Evolutionary conservation across 768 basidiomycete species (phyloP).

Genomic region (Leccinum uliginosum): DNA sequence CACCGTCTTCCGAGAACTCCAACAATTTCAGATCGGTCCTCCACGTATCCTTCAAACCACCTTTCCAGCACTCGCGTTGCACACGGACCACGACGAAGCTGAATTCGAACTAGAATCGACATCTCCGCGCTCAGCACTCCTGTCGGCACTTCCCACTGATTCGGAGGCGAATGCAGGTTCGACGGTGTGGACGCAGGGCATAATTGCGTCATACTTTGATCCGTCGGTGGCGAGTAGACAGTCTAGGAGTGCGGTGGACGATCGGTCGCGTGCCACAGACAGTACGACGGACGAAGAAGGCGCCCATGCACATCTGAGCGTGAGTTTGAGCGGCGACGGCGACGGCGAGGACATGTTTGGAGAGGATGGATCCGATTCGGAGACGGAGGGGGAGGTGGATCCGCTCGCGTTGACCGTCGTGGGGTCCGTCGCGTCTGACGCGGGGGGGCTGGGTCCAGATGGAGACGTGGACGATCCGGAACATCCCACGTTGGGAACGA

Average conservation of each 20-base stretch:
- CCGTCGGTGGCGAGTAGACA: slow-evolving; percentile 27
- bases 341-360: slow-evolving; percentile 10
- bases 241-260: slow-evolving; percentile 24
- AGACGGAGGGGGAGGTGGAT: slow-evolving; percentile 37
- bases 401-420: slow-evolving; percentile 23
- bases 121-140: slow-evolving; percentile 26
- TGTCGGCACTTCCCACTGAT: slow-evolving; percentile 24
- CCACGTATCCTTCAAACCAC: slow-evolving; percentile 23
- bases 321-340: background rate
- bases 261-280: slow-evolving; percentile 25
- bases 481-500: slow-evolving; percentile 65
- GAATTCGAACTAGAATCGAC: slow-evolving; percentile 18
- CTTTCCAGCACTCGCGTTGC: slow-evolving; percentile 8
- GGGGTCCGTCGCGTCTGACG: slow-evolving; percentile 22
- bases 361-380: slow-evolving; percentile 26
- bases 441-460: slow-evolving; percentile 24
- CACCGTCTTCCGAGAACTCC: slow-evolving; percentile 63
- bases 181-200: slow-evolving; percentile 62
- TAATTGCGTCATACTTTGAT: slow-evolving; percentile 55
- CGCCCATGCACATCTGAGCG: background rate
- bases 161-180: slow-evolving; percentile 46
- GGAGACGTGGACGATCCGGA: slow-evolving; percentile 25
- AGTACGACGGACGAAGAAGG: slow-evolving; percentile 15
- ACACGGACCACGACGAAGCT: slow-evolving; percentile 16
- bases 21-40: slow-evolving; percentile 48